Conservation (phyloP, 1,284 basidiomycete genomes). For the Marasmius sp. region DNA sequence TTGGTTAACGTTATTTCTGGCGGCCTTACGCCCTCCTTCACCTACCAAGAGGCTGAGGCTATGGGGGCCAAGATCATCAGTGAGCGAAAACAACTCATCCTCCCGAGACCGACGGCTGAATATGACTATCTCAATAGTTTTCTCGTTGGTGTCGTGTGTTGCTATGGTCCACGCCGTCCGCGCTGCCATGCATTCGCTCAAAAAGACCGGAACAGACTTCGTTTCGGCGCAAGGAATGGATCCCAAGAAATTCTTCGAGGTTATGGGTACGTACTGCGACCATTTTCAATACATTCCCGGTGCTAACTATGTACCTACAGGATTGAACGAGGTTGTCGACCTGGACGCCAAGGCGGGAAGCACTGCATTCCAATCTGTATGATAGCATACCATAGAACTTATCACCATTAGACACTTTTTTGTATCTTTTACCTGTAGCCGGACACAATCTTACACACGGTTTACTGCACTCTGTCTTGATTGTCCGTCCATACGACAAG, state of each 20-base stretch:
- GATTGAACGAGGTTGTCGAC: conserved; percentile 54
- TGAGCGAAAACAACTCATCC: conserved; percentile 30
- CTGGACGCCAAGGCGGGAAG: conserved; percentile 64
- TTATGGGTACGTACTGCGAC: conserved; percentile 50
- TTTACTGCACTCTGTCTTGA: too few relatives aligned
- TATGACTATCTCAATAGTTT: conserved; percentile 38
- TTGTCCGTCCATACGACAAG: too few relatives aligned
- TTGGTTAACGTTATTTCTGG: conserved; percentile 79
- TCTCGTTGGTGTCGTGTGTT: conserved; percentile 70
- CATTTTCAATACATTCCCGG: neutral
- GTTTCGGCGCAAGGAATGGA: conserved; percentile 71
- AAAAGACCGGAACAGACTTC: conserved; percentile 76
- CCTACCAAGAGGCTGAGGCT: conserved; percentile 62
- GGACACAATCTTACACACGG: too few relatives aligned
- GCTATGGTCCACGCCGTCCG: conserved; percentile 72
- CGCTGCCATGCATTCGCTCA: conserved; percentile 69
- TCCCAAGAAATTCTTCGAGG: conserved; percentile 73
- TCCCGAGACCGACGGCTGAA: too few relatives aligned
- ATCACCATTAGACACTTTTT: too few relatives aligned
- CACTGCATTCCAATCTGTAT: conserved; percentile 52
- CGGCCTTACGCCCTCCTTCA: conserved; percentile 73
- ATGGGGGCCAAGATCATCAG: conserved; percentile 77
- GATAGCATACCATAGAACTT: conserved; percentile 6
- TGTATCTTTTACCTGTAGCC: too few relatives aligned
- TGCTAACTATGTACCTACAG: conserved; percentile 25